Evolutionary conservation across 331 rosid genomes (phyloP).

Genomic region (Acacia concinna): DNA sequence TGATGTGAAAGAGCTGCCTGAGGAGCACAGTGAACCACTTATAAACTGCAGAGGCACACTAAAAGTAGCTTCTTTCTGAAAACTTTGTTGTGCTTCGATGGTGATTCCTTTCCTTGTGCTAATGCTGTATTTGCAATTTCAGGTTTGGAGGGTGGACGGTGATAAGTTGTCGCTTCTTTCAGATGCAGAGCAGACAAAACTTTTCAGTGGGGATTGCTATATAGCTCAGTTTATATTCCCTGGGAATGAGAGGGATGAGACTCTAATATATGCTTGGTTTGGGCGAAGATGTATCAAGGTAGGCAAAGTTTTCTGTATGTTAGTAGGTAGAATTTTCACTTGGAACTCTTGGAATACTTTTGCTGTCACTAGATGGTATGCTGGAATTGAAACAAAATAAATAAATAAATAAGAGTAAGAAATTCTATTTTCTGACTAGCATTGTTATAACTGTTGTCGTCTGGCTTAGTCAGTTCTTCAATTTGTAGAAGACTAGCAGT

Average conservation of each 20-base stretch:
- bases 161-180: constrained; percentile 61
- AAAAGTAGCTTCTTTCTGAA: constrained; percentile 56
- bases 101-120: constrained; percentile 22
- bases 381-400: constrained; percentile 2
- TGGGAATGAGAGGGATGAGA: constrained; percentile 72
- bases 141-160: constrained; percentile 92
- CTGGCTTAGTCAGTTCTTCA: constrained; percentile 6
- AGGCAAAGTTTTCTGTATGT: constrained; percentile 32
- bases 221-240: constrained; percentile 68
- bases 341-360: constrained; percentile 7
- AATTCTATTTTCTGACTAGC: constrained; percentile 8
- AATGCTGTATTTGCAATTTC: constrained; percentile 29
- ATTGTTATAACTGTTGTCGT: constrained; percentile 2
- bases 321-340: background rate
- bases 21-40: constrained; percentile 62
- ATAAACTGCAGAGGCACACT: constrained; percentile 65
- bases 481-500: constrained; percentile 16
- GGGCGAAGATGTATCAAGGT: constrained; percentile 66
- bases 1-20: constrained; percentile 91
- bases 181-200: constrained; percentile 53
- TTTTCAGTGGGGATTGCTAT: constrained; percentile 90
- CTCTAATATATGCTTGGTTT: constrained; percentile 77
- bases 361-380: background rate
- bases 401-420: constrained; percentile 2
- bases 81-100: background rate